A percentile compares a stretch with the other conserved stretches of the same genome.
phyloP scores from a whole-genome alignment of 176 grass and related monocot species.

The Oryza meyeriana region DNA sequence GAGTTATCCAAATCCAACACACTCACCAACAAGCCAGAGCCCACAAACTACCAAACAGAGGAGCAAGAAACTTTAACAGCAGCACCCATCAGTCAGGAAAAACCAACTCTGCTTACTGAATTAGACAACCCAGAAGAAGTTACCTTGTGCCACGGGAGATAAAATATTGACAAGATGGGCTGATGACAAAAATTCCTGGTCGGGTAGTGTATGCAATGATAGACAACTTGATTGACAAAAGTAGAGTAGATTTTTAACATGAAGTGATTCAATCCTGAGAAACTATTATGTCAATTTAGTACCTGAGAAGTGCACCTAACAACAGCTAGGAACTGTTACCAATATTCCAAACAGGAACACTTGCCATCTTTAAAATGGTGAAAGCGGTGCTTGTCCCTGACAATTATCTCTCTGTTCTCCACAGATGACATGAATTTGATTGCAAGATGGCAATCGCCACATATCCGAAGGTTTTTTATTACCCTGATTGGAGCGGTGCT shows the following conservation, averaged over 20 bases:
- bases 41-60: not conserved
- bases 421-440: conserved; percentile 62
- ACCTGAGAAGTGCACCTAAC: not conserved
- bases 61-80: not conserved
- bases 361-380: conserved; percentile 65
- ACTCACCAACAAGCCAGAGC: not conserved
- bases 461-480: conserved; percentile 67
- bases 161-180: not conserved
- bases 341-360: conserved; percentile 60
- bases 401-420: conserved; percentile 57
- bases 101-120: not conserved
- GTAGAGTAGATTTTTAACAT: not conserved
- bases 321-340: conserved; percentile 29
- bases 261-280: not conserved
- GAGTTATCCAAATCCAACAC: not conserved
- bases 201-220: not conserved
- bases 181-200: not conserved
- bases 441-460: conserved; percentile 63
- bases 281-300: not conserved
- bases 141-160: not conserved
- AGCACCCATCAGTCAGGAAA: not conserved
- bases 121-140: not conserved
- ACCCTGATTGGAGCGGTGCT: conserved; percentile 43
- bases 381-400: conserved; percentile 63
- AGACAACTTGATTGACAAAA: not conserved